phyloP scores from a whole-genome alignment of 169 alveolate genomes.

The Eimeria brunetti region DNA sequence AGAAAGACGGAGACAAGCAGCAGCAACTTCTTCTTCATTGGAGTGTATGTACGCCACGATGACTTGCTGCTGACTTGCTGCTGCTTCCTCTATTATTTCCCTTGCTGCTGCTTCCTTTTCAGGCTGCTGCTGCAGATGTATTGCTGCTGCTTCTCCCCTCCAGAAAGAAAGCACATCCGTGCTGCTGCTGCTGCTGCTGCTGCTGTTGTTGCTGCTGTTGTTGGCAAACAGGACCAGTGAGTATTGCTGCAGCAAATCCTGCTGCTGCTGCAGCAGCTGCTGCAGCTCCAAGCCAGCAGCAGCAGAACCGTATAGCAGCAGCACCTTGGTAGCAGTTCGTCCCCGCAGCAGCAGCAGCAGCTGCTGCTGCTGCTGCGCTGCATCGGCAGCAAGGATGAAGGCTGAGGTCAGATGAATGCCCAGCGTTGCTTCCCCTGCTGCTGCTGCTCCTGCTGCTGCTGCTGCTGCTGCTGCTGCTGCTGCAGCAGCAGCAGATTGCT shows the following conservation, averaged over 20 bases:
- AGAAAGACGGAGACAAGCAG: neutral
- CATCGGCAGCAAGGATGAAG: neutral
- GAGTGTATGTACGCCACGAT: conserved; percentile 7
- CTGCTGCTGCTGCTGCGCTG: neutral
- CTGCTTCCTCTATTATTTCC: conserved; percentile 10
- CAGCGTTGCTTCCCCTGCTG: neutral
- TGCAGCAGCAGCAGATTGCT: neutral
- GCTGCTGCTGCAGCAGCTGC: too few relatives aligned
- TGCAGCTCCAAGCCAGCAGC: too few relatives aligned
- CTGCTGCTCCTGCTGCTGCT: neutral
- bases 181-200: too few relatives aligned
- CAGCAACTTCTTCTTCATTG: neutral
- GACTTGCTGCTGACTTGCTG: neutral
- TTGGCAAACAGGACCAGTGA: neutral
- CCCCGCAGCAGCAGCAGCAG: neutral
- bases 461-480: too few relatives aligned
- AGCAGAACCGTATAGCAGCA: conserved; percentile 10
- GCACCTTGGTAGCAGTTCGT: neutral
- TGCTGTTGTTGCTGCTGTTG: neutral
- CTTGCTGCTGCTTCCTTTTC: neutral
- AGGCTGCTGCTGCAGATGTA: neutral
- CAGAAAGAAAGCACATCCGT: neutral
- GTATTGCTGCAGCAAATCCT: too few relatives aligned
- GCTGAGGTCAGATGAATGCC: conserved; percentile 15
- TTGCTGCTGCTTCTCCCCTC: neutral